Evolutionary conservation across 2,329 filamentous ascomycete species (phyloP).

Genomic region (Paraconiothyrium brasiliense): DNA sequence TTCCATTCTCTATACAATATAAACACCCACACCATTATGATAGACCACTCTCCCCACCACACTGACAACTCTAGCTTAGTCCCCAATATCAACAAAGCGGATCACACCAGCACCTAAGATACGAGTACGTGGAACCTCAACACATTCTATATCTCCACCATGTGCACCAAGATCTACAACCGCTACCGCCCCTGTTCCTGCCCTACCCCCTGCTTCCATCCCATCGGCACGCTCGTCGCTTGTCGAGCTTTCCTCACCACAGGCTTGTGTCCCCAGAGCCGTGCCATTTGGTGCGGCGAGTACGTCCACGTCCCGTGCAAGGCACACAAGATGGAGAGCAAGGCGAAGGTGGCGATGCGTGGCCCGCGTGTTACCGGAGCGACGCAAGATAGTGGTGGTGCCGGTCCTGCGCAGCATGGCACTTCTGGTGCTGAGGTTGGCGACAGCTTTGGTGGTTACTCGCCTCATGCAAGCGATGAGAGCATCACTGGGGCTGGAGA

Average conservation of each 20-base stretch:
- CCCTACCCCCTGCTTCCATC: not conserved
- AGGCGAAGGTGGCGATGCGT: no score
- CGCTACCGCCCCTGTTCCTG: not conserved
- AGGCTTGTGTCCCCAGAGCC: not conserved
- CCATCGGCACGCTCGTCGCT: not conserved
- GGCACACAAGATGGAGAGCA: not conserved
- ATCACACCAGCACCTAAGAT: no score
- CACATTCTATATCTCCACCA: not conserved
- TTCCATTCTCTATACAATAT: no score
- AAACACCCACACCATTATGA: no score
- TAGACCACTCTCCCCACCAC: no score
- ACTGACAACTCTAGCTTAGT: no score
- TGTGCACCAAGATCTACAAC: not conserved
- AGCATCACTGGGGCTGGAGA: not conserved
- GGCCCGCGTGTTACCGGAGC: no score
- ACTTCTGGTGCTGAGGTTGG: not conserved
- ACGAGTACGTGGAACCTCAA: no score
- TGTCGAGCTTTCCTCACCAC: not conserved
- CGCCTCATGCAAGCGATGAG: not conserved
- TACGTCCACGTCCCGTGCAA: not conserved
- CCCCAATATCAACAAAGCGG: no score
- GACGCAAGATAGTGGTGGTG: no score
- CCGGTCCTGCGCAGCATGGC: not conserved
- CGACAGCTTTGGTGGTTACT: not conserved
- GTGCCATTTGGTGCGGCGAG: not conserved